Base-by-base conservation (phyloP, 176 grass and related monocot species). In the Oryza meridionalis region DNA sequence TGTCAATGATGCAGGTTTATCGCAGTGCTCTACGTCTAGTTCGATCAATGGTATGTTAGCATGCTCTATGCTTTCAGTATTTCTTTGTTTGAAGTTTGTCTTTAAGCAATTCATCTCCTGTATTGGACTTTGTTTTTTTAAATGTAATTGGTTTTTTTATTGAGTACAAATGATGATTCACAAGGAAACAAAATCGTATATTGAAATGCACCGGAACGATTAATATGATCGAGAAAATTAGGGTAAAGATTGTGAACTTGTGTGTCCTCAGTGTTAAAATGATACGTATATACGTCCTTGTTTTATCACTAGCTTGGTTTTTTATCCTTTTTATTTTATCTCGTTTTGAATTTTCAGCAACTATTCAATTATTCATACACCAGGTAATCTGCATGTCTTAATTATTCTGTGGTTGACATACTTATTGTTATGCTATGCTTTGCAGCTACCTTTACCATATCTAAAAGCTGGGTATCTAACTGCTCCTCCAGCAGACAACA, bases 391-490 rank as follows among this genome's bases (percentile, higher is more conserved):
- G 7, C 38, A 55, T 37, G 24, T 19, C 24, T 11, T 47, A 70
- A 59, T 16, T 65, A 47, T 65, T 42, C 1, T 27, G 21, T 77
- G 72, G 19, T 11, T 86, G 70, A 82, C 27, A 71, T 65, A 7
- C 15, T 77, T 70, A 2, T 33, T 77, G 43, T 26, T 59, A 76
- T 74, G 22, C 26, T 75, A 66, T 75, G 7, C 16, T 29, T 67
- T 73, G 77, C 85, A 94, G 93, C 79, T 92, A 44, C 93, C 93
- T 73, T 81, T 94, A 79, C 93, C 93, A 43, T 92, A 94, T 84
- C 78, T 94, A 12, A 94, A 94, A 77, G 93, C 90, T 21, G 93
- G 93, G 40, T 94, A 94, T 65, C 70, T 94, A 64, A 92, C 87
- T 79, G 93, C 93, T 12, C 88, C 90, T 67, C 87, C 93, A 64